These are phyloP conservation scores for Lentinula lateritia DNA, from an alignment of 768 basidiomycete genomes.

Conservation along the genomic window DNA sequence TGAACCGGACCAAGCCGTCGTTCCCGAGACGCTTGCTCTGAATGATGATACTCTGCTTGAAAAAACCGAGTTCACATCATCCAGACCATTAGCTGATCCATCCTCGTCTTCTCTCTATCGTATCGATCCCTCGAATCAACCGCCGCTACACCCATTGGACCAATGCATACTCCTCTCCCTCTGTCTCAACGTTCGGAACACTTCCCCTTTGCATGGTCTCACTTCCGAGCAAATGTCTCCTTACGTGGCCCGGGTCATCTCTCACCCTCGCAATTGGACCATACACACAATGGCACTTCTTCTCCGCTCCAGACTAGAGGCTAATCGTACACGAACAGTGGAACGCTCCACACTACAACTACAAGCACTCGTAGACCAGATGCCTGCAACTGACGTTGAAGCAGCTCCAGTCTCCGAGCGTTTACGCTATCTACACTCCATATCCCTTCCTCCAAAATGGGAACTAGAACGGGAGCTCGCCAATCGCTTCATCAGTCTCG, in stretches of 20 bases:
- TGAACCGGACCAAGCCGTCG: constrained; percentile 13
- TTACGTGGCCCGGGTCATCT: constrained; percentile 84
- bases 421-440: constrained; percentile 71
- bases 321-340: constrained; percentile 83
- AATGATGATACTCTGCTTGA: constrained; percentile 98
- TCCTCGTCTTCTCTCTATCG: constrained; percentile 49
- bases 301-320: constrained; percentile 87
- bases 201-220: constrained; percentile 83
- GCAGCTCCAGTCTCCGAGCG: constrained; percentile 53
- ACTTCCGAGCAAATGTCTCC: constrained; percentile 91
- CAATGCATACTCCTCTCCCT: constrained; percentile 90
- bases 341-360: constrained; percentile 91
- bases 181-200: constrained; percentile 87
- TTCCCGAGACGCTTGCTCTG: constrained; percentile 78
- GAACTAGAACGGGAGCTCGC: constrained; percentile 91
- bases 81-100: constrained; percentile 37
- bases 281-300: constrained; percentile 95
- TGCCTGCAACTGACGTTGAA: constrained; percentile 78
- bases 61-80: constrained; percentile 85
- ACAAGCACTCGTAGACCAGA: constrained; percentile 94
- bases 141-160: constrained; percentile 86
- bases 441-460: constrained; percentile 88
- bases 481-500: constrained; percentile 72
- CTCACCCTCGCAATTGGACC: constrained; percentile 92
- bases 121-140: constrained; percentile 80